Conservation (phyloP, 768 basidiomycete species). For the Boletellus ananas region DNA sequence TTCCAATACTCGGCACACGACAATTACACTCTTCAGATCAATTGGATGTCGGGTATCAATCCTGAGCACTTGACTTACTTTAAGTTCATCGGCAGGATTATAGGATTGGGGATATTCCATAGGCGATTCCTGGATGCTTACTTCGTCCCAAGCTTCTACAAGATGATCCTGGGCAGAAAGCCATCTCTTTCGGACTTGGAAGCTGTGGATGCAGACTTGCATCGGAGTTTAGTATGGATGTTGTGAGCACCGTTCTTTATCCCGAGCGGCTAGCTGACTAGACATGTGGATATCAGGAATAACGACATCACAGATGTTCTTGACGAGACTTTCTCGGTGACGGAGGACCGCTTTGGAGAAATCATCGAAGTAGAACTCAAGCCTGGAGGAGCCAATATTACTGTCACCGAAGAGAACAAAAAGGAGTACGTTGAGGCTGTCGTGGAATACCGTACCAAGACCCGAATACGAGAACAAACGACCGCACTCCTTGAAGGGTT, state of each 20-base stretch:
- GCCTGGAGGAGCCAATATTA: conserved; percentile 53
- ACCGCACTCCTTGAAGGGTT: conserved; percentile 84
- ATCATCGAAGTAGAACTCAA: conserved; percentile 63
- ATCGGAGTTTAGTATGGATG: conserved; percentile 72
- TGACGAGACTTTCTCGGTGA: conserved; percentile 68
- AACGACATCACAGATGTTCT: conserved; percentile 74
- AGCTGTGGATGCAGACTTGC: conserved; percentile 63
- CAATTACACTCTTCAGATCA: conserved; percentile 79
- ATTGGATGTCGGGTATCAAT: conserved; percentile 70
- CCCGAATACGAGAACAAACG: conserved; percentile 80
- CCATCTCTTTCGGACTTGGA: conserved; percentile 63
- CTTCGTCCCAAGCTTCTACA: conserved; percentile 78
- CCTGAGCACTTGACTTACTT: conserved; percentile 78
- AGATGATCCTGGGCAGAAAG: conserved; percentile 65
- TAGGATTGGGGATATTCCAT: conserved; percentile 77
- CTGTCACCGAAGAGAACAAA: conserved; percentile 74
- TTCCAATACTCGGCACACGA: conserved; percentile 80
- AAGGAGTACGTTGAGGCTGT: conserved; percentile 74
- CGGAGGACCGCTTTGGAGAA: conserved; percentile 76
- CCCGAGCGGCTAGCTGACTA: neutral
- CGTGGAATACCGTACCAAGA: conserved; percentile 79
- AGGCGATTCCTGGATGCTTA: conserved; percentile 75
- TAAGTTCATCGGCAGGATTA: conserved; percentile 73
- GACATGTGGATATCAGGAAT: conserved; percentile 40
- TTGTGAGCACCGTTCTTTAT: conserved; percentile 43